These are phyloP conservation scores for Coprinopsis cinerea DNA, from an alignment of 768 basidiomycete genomes.

Conservation along the genomic window DNA sequence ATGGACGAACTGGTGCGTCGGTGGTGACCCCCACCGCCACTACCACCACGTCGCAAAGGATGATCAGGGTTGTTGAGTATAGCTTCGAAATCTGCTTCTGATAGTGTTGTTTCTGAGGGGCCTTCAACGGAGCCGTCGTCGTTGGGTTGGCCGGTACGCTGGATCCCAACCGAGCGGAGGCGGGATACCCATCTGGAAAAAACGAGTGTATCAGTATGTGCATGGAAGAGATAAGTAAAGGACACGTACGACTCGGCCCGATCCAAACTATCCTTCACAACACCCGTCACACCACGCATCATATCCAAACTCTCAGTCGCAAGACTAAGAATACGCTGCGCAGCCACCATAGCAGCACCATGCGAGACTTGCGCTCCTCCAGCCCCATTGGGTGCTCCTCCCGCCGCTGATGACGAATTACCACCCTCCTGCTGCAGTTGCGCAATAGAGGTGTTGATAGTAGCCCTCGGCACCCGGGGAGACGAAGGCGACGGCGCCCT, in stretches of 20 bases:
- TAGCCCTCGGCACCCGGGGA: not conserved
- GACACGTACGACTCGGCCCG: slow-evolving; percentile 72
- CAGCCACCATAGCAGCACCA: slow-evolving; percentile 62
- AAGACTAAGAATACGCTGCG: slow-evolving; percentile 74
- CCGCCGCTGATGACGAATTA: not conserved
- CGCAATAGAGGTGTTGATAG: not conserved
- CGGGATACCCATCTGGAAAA: slow-evolving; percentile 73
- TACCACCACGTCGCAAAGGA: not conserved
- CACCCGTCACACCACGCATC: slow-evolving; percentile 83
- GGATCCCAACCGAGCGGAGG: slow-evolving; percentile 69
- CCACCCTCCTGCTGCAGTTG: not conserved
- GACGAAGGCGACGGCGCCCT: slow-evolving; percentile 18
- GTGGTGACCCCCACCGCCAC: slow-evolving; percentile 17
- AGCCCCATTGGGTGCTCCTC: no score
- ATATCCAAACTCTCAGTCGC: slow-evolving; percentile 92
- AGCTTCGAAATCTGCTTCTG: not conserved
- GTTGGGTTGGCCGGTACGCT: slow-evolving; percentile 37
- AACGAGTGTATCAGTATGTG: slow-evolving; percentile 8
- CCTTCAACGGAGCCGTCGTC: slow-evolving; percentile 13
- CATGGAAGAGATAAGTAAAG: slow-evolving; percentile 9
- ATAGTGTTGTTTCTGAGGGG: not conserved
- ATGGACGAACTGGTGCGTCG: slow-evolving; percentile 19
- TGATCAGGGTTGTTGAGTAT: not conserved
- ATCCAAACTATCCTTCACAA: slow-evolving; percentile 84
- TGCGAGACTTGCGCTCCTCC: slow-evolving; percentile 35